phyloP scores from a whole-genome alignment of 495 filamentous ascomycete genomes.

The Penicillium egyptiacum region DNA sequence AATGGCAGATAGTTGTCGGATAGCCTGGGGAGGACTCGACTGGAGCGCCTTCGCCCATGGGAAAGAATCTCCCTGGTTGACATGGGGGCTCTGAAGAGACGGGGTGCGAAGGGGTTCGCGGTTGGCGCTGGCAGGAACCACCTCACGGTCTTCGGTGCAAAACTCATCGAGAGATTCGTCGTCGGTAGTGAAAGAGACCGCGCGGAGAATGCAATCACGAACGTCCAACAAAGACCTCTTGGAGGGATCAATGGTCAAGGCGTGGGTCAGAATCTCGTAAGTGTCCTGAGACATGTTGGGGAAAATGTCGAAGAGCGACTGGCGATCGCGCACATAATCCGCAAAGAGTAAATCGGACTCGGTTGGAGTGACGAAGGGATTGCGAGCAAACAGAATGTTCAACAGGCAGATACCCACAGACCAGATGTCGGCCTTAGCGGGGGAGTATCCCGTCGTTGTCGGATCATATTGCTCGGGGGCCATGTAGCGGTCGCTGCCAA shows the following conservation, averaged over 20 bases:
- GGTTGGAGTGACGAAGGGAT: slow-evolving; percentile 87
- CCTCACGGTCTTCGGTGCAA: slow-evolving; percentile 74
- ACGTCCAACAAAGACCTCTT: slow-evolving; percentile 81
- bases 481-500: slow-evolving; percentile 99
- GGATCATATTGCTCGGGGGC: slow-evolving; percentile 96
- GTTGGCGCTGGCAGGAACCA: slow-evolving; percentile 76
- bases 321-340: slow-evolving; percentile 87
- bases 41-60: slow-evolving; percentile 94
- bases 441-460: slow-evolving; percentile 79
- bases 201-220: slow-evolving; percentile 71
- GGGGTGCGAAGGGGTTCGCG: slow-evolving; percentile 95
- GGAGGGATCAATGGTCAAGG: slow-evolving; percentile 83
- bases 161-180: slow-evolving; percentile 92
- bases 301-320: slow-evolving; percentile 97
- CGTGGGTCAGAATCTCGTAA: slow-evolving; percentile 84
- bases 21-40: slow-evolving; percentile 66
- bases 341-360: slow-evolving; percentile 84
- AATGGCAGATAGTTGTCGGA: slow-evolving; percentile 85
- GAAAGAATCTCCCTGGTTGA: slow-evolving; percentile 80
- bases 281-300: slow-evolving; percentile 98
- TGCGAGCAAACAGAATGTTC: slow-evolving; percentile 93
- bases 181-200: slow-evolving; percentile 91
- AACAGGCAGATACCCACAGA: slow-evolving; percentile 92
- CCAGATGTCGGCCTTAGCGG: slow-evolving; percentile 94
- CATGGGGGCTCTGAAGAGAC: slow-evolving; percentile 83